These are phyloP conservation scores for Myxozyma geophila DNA, from an alignment of 805 yeast species.

Conservation along the genomic window DNA sequence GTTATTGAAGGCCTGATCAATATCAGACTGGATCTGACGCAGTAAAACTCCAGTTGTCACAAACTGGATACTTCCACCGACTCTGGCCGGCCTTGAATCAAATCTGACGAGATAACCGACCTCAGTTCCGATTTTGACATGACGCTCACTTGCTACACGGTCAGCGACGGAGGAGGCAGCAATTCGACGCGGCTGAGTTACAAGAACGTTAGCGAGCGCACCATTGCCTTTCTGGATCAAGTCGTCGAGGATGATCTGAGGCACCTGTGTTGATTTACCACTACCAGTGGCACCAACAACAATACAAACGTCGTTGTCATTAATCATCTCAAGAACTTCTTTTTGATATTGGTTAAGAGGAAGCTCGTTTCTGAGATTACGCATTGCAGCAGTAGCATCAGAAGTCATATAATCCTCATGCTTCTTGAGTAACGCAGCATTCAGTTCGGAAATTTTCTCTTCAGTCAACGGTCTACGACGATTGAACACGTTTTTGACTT, in stretches of 20 bases:
- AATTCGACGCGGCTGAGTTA: conserved; percentile 41
- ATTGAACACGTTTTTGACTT: neutral
- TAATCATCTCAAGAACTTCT: conserved; percentile 28
- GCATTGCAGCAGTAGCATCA: conserved; percentile 15
- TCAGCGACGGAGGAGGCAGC: conserved; percentile 60
- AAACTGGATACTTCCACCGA: conserved; percentile 65
- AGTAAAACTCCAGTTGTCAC: conserved; percentile 86
- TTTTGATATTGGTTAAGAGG: conserved; percentile 24
- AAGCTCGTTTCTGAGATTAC: conserved; percentile 19
- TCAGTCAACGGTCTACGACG: neutral
- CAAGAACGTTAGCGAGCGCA: conserved; percentile 33
- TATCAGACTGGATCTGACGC: conserved; percentile 45
- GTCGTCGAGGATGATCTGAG: conserved; percentile 38
- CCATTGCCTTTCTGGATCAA: conserved; percentile 25
- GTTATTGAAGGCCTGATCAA: conserved; percentile 17
- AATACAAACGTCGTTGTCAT: conserved; percentile 31
- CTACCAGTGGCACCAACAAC: conserved; percentile 40
- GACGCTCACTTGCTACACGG: conserved; percentile 76
- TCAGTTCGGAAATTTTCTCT: conserved; percentile 2
- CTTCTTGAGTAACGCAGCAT: neutral
- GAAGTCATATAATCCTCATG: conserved; percentile 8
- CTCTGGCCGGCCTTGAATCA: conserved; percentile 62
- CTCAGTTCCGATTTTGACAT: conserved; percentile 63
- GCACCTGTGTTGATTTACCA: conserved; percentile 41
- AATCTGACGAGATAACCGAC: conserved; percentile 82